phyloP scores from a whole-genome alignment of 768 basidiomycete species.

The Agaricus subrufescens region DNA sequence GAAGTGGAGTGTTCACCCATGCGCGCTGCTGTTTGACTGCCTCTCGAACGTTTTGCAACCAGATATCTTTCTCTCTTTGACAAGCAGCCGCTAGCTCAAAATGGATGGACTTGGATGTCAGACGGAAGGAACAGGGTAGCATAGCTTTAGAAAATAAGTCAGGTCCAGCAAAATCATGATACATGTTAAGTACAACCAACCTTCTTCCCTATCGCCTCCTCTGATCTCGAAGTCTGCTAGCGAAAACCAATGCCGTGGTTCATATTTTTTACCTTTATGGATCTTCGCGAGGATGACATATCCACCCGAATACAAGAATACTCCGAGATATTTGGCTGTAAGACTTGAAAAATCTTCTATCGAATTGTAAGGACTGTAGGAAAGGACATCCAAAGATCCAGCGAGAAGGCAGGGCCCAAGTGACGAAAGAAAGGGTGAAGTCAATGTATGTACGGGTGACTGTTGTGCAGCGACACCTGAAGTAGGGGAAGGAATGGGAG shows the following conservation, averaged over 20 bases:
- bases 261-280: constrained; percentile 73
- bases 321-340: constrained; percentile 80
- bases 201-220: constrained; percentile 67
- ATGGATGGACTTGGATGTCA: constrained; percentile 62
- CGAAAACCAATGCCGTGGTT: constrained; percentile 86
- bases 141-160: constrained; percentile 43
- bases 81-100: constrained; percentile 89
- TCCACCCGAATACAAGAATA: constrained; percentile 83
- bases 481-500: constrained; percentile 15
- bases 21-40: constrained; percentile 37
- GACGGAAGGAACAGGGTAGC: constrained; percentile 77
- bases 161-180: not conserved
- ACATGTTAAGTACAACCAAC: constrained; percentile 40
- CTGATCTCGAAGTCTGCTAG: constrained; percentile 67
- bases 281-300: constrained; percentile 89
- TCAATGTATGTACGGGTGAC: constrained; percentile 32
- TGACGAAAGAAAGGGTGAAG: constrained; percentile 60
- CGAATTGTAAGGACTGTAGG: constrained; percentile 48
- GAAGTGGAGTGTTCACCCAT: constrained; percentile 59
- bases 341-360: constrained; percentile 24
- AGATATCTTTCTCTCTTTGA: constrained; percentile 78
- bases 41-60: constrained; percentile 67
- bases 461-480: constrained; percentile 14
- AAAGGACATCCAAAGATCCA: constrained; percentile 86
- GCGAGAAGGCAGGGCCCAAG: constrained; percentile 77